phyloP scores from a whole-genome alignment of 345 rosid species.

The Sonneratia alba region DNA sequence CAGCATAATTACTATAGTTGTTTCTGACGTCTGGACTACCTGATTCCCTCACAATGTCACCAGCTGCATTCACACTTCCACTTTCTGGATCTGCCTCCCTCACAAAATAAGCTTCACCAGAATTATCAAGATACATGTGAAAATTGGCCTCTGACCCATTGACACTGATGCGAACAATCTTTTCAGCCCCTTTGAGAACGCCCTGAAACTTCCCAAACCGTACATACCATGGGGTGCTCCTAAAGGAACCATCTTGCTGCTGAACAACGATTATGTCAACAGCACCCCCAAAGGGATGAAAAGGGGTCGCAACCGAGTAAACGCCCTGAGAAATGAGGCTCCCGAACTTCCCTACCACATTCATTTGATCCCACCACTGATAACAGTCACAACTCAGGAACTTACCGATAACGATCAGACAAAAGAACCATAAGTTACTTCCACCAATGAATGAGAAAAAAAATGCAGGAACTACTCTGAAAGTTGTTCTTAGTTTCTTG shows the following conservation, averaged over 20 bases:
- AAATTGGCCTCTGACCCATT: slow-evolving; percentile 72
- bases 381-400: neutral
- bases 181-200: slow-evolving; percentile 79
- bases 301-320: slow-evolving; percentile 86
- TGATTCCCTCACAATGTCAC: slow-evolving; percentile 15
- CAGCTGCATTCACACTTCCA: slow-evolving; percentile 12
- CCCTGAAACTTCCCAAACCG: slow-evolving; percentile 95
- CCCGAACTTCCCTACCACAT: slow-evolving; percentile 84
- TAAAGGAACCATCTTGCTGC: slow-evolving; percentile 76
- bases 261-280: slow-evolving; percentile 84
- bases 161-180: slow-evolving; percentile 61
- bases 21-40: slow-evolving; percentile 12
- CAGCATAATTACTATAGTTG: slow-evolving; percentile 12
- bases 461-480: neutral
- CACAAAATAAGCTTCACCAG: slow-evolving; percentile 85
- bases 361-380: slow-evolving; percentile 35
- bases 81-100: slow-evolving; percentile 53
- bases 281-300: slow-evolving; percentile 96
- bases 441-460: neutral
- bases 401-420: neutral
- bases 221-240: slow-evolving; percentile 89
- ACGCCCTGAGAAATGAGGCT: slow-evolving; percentile 78
- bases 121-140: slow-evolving; percentile 87
- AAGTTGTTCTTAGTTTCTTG: neutral
- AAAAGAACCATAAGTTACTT: too few species aligned